These are phyloP conservation scores for Penicillium lividum DNA, from an alignment of 495 filamentous ascomycete species.

Conservation along the genomic window DNA sequence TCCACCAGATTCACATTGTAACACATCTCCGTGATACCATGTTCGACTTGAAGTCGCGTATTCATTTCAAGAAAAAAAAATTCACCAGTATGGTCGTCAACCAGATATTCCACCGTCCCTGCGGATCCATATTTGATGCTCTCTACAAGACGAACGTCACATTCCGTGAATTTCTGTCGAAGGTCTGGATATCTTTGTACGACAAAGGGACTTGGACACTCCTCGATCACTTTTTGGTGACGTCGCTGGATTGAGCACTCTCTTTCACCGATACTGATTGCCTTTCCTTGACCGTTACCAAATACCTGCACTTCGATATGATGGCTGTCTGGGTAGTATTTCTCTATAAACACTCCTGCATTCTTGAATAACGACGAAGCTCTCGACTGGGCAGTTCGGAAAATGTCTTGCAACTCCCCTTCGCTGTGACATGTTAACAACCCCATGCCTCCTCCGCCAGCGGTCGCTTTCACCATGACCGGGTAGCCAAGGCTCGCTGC, in stretches of 20 bases:
- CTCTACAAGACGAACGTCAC: constrained; percentile 51
- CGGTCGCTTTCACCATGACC: constrained; percentile 60
- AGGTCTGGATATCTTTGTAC: constrained; percentile 33
- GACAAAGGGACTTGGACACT: constrained; percentile 55
- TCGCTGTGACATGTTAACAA: constrained; percentile 40
- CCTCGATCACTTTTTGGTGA: constrained; percentile 60
- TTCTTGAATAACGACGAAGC: constrained; percentile 42
- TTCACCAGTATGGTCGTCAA: constrained; percentile 56
- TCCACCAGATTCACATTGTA: constrained; percentile 59
- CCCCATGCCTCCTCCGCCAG: constrained; percentile 61
- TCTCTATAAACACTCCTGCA: constrained; percentile 47
- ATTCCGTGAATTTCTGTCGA: constrained; percentile 49
- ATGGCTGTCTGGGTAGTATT: constrained; percentile 42
- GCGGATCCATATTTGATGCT: constrained; percentile 58
- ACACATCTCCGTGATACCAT: constrained; percentile 63
- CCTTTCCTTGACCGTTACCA: constrained; percentile 44
- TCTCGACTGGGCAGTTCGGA: constrained; percentile 36
- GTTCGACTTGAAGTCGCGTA: constrained; percentile 67
- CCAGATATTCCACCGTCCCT: constrained; percentile 66
- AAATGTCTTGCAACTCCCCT: constrained; percentile 39
- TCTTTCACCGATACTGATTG: constrained; percentile 44
- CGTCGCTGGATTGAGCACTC: constrained; percentile 51
- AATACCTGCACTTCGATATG: constrained; percentile 52
- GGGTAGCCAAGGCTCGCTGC: constrained; percentile 52
- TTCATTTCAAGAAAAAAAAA: constrained; percentile 74